A percentile compares a stretch with the other conserved stretches of the same genome.
Conservation (phyloP, 129 eudicot species). For the Flaveria sonorensis region DNA sequence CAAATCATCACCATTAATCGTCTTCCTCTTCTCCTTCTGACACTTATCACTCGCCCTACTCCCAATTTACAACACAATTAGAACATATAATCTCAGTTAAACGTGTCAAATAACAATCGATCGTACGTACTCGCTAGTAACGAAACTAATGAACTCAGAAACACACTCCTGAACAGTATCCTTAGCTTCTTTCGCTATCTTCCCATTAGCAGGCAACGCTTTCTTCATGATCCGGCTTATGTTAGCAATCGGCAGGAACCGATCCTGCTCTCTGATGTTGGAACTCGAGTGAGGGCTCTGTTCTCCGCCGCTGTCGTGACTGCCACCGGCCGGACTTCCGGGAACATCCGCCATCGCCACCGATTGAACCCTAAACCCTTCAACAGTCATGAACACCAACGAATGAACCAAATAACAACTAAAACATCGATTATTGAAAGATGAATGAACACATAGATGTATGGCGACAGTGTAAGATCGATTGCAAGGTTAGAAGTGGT, state of each 20-base stretch:
- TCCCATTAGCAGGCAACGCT: slow-evolving; percentile 65
- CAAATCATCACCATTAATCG: slow-evolving; percentile 64
- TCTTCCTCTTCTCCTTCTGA: slow-evolving; percentile 65
- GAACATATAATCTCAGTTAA: no score
- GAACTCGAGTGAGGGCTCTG: slow-evolving; percentile 60
- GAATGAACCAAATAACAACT: neutral
- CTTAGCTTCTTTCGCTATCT: slow-evolving; percentile 70
- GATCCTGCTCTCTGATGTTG: slow-evolving; percentile 56
- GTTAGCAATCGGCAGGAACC: slow-evolving; percentile 66
- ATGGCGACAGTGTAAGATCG: neutral
- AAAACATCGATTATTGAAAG: neutral
- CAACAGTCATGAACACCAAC: slow-evolving; percentile 5
- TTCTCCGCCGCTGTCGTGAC: slow-evolving; percentile 68
- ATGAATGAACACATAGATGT: neutral
- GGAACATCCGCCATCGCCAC: slow-evolving; percentile 50
- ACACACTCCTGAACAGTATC: slow-evolving; percentile 75
- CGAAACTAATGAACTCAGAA: slow-evolving; percentile 70
- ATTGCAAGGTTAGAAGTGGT: neutral
- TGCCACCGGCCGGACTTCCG: slow-evolving; percentile 58
- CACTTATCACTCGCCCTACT: slow-evolving; percentile 70
- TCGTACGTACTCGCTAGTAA: slow-evolving; percentile 60
- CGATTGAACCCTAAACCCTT: slow-evolving; percentile 36
- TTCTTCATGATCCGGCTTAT: slow-evolving; percentile 72
- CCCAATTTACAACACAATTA: neutral
- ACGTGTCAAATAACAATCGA: no score